These are phyloP conservation scores for Chalaropsis thielavioides DNA, from an alignment of 2,329 filamentous ascomycete genomes.

Conservation along the genomic window DNA sequence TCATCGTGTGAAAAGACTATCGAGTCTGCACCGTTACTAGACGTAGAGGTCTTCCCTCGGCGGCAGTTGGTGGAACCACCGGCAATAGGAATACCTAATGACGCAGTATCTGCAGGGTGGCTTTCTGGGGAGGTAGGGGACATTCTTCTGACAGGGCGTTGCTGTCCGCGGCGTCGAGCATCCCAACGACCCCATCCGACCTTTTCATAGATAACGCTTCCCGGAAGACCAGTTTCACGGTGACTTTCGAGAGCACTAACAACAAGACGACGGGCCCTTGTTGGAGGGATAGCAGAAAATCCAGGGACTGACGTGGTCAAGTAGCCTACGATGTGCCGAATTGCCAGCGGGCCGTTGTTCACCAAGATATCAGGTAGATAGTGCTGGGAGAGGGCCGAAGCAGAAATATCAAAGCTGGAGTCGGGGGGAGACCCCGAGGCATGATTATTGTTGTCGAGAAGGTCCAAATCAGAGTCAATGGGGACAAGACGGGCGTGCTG, in stretches of 20 bases:
- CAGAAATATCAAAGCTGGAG: constrained; percentile 68
- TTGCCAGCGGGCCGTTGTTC: constrained; percentile 77
- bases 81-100: constrained; percentile 42
- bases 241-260: constrained; percentile 84
- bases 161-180: constrained; percentile 57
- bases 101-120: constrained; percentile 25
- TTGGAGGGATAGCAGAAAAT: constrained; percentile 74
- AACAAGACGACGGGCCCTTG: constrained; percentile 79
- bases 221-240: constrained; percentile 37
- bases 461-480: constrained; percentile 76
- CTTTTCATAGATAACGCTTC: constrained; percentile 78
- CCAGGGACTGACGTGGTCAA: constrained; percentile 86
- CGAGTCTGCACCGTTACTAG: constrained; percentile 51
- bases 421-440: constrained; percentile 40
- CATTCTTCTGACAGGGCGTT: constrained; percentile 28
- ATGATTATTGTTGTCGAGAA: constrained; percentile 44
- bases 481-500: constrained; percentile 43
- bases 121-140: constrained; percentile 23
- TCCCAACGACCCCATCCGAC: constrained; percentile 97
- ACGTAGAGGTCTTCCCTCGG: constrained; percentile 37
- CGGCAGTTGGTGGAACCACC: constrained; percentile 23
- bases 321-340: constrained; percentile 90
- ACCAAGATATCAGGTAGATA: constrained; percentile 84
- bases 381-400: constrained; percentile 70
- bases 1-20: constrained; percentile 63